Evolutionary conservation across 129 eudicot species (phyloP), one percentile per base, ranked within the genome.

Genomic region (Helianthus annuus): DNA sequence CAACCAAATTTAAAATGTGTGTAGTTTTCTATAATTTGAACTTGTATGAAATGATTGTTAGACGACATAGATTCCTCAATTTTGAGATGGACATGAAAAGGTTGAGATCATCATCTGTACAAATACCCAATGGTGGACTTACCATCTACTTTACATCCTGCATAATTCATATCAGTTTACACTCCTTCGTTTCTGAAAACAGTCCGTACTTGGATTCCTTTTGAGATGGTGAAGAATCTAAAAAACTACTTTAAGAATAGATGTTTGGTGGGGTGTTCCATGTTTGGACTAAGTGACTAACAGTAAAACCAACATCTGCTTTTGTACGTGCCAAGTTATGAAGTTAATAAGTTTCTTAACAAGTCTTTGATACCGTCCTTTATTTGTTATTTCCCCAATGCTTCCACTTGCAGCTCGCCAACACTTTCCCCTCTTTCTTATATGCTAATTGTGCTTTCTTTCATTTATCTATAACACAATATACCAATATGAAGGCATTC

Each of bases 401-500:
- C 24, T 13, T 36, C 22, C 22, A 19, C 22, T 19, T 19, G 22
- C 22, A 19, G 0, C 22, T 34, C 7, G 17, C 13, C 40, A n/a
- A 9, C 10, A 2, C 24, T 13, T 36, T 2, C 45, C 16, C 3
- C 9, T 13, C n/a, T 6, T 29, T 9, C 8, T 3, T 36, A 29
- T 10, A 63, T 27, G 32, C 32, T 27, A 27, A 27, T 27, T 27
- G 32, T 27, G 3, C 32, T 27, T 27, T 27, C 32, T 27, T 27
- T 27, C 32, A 27, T 27, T 27, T 27, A 27, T 27, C 32, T 27
- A 27, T 27, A 27, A 27, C 75, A 74, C 58, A 71, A 52, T 68
- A 27, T 74, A 75, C 32, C 51, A 86, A 66, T 72, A 89, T 94
- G 98, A 94, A 94, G 97, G 98, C 98, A 13, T 85, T 94, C 29